Percentiles rank a stretch among this genome's conserved stretches.
Conservation (phyloP, 805 yeast species). For the Metschnikowia anglica region DNA sequence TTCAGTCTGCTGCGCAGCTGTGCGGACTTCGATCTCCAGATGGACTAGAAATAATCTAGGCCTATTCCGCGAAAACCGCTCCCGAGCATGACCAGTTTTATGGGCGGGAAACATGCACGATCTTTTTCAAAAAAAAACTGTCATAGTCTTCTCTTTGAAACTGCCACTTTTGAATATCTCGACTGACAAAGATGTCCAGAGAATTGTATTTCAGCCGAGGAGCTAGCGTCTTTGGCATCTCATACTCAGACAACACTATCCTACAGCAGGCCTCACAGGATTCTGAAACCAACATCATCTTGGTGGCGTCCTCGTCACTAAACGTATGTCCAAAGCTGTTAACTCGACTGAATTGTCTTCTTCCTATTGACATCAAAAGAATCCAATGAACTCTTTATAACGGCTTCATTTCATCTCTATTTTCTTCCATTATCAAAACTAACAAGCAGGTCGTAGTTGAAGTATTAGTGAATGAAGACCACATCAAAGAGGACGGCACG, state of each 20-base stretch:
- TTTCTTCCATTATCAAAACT: background rate
- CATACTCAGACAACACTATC: constrained; percentile 1
- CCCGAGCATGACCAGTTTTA: background rate
- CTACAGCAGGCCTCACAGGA: background rate
- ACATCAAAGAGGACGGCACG: constrained; percentile 12
- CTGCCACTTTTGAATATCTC: too few species aligned
- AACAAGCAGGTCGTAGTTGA: constrained; percentile 14
- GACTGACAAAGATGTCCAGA: constrained; percentile 1
- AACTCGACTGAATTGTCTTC: too few species aligned
- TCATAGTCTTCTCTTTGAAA: too few species aligned
- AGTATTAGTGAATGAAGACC: constrained; percentile 13
- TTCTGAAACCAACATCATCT: background rate
- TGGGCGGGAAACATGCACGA: background rate
- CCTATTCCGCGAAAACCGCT: background rate
- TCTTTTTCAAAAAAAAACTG: too few species aligned
- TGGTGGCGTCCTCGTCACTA: constrained; percentile 9
- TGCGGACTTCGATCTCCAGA: background rate
- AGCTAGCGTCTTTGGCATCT: constrained; percentile 4
- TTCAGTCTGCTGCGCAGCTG: background rate
- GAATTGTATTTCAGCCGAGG: constrained; percentile 8
- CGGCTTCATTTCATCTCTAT: background rate
- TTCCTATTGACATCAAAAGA: too few species aligned
- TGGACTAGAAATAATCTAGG: background rate
- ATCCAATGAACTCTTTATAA: too few species aligned
- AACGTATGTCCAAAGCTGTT: constrained; percentile 5